A percentile compares a stretch with the other conserved stretches of the same genome.
Evolutionary conservation across 2,329 filamentous ascomycete genomes (phyloP).

Genomic region (Xylariaceae sp.): DNA sequence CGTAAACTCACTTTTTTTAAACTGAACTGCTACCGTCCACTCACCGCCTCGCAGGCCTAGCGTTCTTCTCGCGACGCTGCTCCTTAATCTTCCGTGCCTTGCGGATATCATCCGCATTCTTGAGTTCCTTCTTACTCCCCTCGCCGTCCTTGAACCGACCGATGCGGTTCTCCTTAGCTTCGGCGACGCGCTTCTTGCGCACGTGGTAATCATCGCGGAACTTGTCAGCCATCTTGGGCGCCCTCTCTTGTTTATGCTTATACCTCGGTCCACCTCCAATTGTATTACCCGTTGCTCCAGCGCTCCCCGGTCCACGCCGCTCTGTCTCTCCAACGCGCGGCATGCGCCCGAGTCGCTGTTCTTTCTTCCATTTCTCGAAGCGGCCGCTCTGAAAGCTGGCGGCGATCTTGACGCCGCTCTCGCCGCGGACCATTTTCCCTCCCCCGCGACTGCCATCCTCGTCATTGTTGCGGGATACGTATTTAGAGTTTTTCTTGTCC

Average conservation of each 20-base stretch:
- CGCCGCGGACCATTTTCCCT: constrained; percentile 37
- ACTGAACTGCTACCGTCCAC: not conserved
- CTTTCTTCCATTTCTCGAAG: constrained; percentile 88
- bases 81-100: constrained; percentile 77
- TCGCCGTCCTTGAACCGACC: constrained; percentile 69
- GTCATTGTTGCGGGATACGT: constrained; percentile 87
- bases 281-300: constrained; percentile 29
- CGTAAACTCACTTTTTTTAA: no score
- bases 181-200: constrained; percentile 83
- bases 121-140: constrained; percentile 68
- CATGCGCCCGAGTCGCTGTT: constrained; percentile 73
- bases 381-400: constrained; percentile 89
- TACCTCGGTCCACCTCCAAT: constrained; percentile 48
- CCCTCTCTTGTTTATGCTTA: constrained; percentile 82
- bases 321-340: constrained; percentile 83
- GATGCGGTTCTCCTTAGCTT: constrained; percentile 79
- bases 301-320: constrained; percentile 36
- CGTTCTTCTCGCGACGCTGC: constrained; percentile 80
- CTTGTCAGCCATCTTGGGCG: constrained; percentile 91
- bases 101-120: constrained; percentile 76
- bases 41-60: constrained; percentile 65
- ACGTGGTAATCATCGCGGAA: constrained; percentile 85
- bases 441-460: constrained; percentile 74
- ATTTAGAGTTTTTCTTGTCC: constrained; percentile 97
- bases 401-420: constrained; percentile 85